Evolutionary conservation across 768 basidiomycete genomes (phyloP).

Genomic region (Porphyrellus cyaneotinctus): DNA sequence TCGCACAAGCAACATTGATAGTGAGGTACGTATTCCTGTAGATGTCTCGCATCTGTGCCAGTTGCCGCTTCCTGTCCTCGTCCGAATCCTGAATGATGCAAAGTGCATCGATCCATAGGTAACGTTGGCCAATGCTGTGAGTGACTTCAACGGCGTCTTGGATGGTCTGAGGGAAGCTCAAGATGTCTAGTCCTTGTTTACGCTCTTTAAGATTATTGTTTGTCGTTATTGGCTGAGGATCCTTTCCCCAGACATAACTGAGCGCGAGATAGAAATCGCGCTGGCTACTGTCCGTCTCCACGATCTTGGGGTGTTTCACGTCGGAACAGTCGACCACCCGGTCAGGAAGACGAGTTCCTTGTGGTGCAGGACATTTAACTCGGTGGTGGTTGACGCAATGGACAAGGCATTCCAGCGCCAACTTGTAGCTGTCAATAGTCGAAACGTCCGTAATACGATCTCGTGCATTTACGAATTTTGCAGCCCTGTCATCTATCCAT

Average conservation of each 20-base stretch:
- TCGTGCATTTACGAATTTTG: conserved; percentile 1
- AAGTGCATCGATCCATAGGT: conserved; percentile 1
- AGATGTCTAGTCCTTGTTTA: background rate
- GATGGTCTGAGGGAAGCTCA: background rate
- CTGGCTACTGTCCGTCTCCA: background rate
- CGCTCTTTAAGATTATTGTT: background rate
- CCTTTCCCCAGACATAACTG: conserved; percentile 1
- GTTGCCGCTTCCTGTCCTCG: background rate
- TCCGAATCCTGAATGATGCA: conserved; percentile 1
- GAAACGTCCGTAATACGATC: conserved; percentile 1
- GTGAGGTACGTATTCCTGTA: background rate
- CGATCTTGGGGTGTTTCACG: background rate
- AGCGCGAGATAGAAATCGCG: background rate
- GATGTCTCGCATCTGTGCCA: background rate
- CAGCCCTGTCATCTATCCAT: background rate
- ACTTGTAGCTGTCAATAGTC: background rate
- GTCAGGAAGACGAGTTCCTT: background rate
- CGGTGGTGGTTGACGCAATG: background rate
- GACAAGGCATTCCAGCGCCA: background rate
- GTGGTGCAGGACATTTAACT: background rate
- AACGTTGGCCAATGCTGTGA: background rate
- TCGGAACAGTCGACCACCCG: background rate
- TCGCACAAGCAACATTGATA: background rate
- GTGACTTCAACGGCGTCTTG: background rate
- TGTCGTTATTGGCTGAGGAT: background rate